These are phyloP conservation scores for Vigna unguiculata DNA, from an alignment of 306 rosid species.

Conservation along the genomic window DNA sequence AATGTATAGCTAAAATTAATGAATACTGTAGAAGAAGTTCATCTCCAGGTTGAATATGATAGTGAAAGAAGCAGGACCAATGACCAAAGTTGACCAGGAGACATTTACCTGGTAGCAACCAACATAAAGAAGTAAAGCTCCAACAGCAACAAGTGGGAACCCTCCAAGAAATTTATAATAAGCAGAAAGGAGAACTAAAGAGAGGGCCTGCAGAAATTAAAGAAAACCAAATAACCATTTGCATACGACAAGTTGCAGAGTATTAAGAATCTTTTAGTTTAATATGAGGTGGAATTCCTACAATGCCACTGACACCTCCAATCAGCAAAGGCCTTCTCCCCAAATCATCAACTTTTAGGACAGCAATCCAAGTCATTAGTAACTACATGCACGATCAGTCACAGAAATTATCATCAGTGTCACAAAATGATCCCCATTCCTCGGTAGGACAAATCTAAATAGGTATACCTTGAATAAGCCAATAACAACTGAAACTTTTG, in stretches of 20 bases:
- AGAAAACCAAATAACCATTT: slow-evolving; percentile 40
- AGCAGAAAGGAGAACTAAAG: slow-evolving; percentile 83
- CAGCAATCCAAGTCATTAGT: slow-evolving; percentile 87
- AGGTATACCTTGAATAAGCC: slow-evolving; percentile 85
- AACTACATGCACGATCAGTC: slow-evolving; percentile 61
- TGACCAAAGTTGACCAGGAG: slow-evolving; percentile 13
- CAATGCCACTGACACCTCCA: slow-evolving; percentile 93
- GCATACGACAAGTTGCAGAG: slow-evolving; percentile 40
- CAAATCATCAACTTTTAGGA: slow-evolving; percentile 90
- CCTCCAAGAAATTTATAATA: slow-evolving; percentile 91
- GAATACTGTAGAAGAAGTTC: slow-evolving; percentile 8
- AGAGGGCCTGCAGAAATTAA: slow-evolving; percentile 62
- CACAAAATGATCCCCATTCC: slow-evolving; percentile 16
- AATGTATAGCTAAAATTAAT: background rate
- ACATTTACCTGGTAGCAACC: slow-evolving; percentile 92
- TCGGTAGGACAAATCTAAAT: slow-evolving; percentile 36
- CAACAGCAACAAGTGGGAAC: slow-evolving; percentile 86
- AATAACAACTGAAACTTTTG: slow-evolving; percentile 91
- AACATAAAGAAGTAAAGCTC: slow-evolving; percentile 90
- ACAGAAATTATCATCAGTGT: slow-evolving; percentile 39
- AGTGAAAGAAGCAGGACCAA: slow-evolving; percentile 28
- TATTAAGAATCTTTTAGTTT: slow-evolving; percentile 33
- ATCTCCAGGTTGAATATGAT: slow-evolving; percentile 19
- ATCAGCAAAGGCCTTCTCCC: slow-evolving; percentile 94
- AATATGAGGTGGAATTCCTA: slow-evolving; percentile 54